Conservation (phyloP, 140 eudicot genomes). For the Stevia rebaudiana region DNA sequence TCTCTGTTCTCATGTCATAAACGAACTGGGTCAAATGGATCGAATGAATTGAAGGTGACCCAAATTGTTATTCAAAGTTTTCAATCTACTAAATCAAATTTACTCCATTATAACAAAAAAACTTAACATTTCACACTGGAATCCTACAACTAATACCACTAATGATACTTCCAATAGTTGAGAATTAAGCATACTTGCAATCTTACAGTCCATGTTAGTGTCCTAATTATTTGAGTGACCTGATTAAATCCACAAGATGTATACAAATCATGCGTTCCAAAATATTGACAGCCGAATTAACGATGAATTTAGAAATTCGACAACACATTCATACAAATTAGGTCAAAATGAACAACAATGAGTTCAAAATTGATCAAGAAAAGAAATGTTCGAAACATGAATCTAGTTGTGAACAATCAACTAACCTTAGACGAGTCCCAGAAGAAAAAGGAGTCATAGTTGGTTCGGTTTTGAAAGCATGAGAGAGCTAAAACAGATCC, state of each 20-base stretch:
- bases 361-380: constrained; percentile 1
- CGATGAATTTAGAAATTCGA: not conserved
- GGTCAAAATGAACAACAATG: constrained; percentile 18
- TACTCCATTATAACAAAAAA: too few relatives aligned
- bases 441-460: constrained; percentile 90
- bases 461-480: constrained; percentile 35
- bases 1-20: too few relatives aligned
- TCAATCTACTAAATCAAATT: too few relatives aligned
- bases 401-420: constrained; percentile 15
- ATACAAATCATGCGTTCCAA: not conserved
- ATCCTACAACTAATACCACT: too few relatives aligned
- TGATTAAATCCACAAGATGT: constrained; percentile 10
- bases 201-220: not conserved
- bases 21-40: too few relatives aligned
- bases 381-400: not conserved
- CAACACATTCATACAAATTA: constrained; percentile 19
- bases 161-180: too few relatives aligned
- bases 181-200: too few relatives aligned
- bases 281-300: not conserved
- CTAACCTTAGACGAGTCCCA: constrained; percentile 73
- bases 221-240: not conserved
- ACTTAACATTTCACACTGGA: too few relatives aligned
- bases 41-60: too few relatives aligned
- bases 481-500: constrained; percentile 60
- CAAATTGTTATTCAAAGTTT: too few relatives aligned